Percentiles rank a stretch among this genome's conserved stretches.
Evolutionary conservation across 1,284 basidiomycete genomes (phyloP).

Genomic region (Wallemia hederae): DNA sequence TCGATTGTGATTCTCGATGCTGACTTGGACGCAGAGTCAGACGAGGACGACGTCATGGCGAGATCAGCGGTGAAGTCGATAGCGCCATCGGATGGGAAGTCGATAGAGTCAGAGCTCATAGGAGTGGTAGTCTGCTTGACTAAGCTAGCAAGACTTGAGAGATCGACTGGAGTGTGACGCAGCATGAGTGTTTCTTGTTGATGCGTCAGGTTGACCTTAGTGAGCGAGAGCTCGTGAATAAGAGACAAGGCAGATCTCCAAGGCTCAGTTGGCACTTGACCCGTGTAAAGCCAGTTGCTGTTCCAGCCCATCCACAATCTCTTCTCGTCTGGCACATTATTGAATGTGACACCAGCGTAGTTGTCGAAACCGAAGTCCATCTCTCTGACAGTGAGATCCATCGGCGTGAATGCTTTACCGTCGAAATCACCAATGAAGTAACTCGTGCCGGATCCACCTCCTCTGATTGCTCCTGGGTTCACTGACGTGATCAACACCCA

Average conservation of each 20-base stretch:
- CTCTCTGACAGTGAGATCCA: neutral
- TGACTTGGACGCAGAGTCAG: neutral
- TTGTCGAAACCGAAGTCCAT: neutral
- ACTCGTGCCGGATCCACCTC: neutral
- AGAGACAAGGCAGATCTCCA: neutral
- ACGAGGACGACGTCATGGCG: neutral
- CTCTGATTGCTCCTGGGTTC: neutral
- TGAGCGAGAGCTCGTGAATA: neutral
- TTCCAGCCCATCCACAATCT: neutral
- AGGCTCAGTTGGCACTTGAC: neutral
- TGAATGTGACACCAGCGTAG: neutral
- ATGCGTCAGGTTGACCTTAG: neutral
- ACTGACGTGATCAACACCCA: conserved; percentile 1
- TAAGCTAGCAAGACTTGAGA: neutral
- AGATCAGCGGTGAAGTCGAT: neutral
- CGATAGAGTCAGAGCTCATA: neutral
- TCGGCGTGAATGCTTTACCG: neutral
- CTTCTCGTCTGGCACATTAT: neutral
- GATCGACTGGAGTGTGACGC: neutral
- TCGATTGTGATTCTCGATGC: neutral
- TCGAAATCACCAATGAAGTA: neutral
- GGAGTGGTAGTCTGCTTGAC: neutral
- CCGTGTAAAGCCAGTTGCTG: neutral
- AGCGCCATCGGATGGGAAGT: neutral
- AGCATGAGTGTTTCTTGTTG: neutral